Evolutionary conservation across 495 filamentous ascomycete species (phyloP).

Genomic region (Penicillium herquei): DNA sequence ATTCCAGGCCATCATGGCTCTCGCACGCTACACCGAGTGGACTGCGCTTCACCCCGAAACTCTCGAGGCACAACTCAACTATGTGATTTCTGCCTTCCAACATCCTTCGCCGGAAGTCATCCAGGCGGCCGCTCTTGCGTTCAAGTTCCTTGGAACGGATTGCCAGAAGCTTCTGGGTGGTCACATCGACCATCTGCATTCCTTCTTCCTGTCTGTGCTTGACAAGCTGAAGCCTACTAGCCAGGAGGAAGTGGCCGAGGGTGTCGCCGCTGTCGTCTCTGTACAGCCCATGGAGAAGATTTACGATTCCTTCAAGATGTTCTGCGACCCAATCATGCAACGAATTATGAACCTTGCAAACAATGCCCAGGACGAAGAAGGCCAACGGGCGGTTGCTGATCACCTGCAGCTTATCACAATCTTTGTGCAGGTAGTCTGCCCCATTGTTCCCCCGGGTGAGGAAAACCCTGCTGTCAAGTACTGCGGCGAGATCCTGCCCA

Average conservation of each 20-base stretch:
- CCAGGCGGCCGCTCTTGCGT: constrained; percentile 84
- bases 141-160: constrained; percentile 95
- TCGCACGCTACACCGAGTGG: constrained; percentile 97
- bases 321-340: constrained; percentile 88
- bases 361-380: constrained; percentile 73
- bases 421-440: constrained; percentile 77
- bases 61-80: constrained; percentile 86
- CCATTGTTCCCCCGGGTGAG: constrained; percentile 66
- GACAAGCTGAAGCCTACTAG: constrained; percentile 79
- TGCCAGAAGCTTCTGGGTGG: constrained; percentile 80
- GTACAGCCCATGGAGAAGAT: constrained; percentile 78
- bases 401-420: constrained; percentile 88
- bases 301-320: constrained; percentile 81
- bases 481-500: constrained; percentile 87
- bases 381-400: constrained; percentile 77
- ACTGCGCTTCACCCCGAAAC: constrained; percentile 91
- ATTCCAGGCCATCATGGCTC: constrained; percentile 95
- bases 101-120: constrained; percentile 83
- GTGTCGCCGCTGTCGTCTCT: constrained; percentile 85
- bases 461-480: constrained; percentile 94
- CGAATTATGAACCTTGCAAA: constrained; percentile 86
- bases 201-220: constrained; percentile 85
- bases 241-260: constrained; percentile 94
- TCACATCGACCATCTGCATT: constrained; percentile 79
- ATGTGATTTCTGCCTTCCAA: constrained; percentile 88